phyloP scores from a whole-genome alignment of 2,329 filamentous ascomycete species.

The Sphaerulina musiva region DNA sequence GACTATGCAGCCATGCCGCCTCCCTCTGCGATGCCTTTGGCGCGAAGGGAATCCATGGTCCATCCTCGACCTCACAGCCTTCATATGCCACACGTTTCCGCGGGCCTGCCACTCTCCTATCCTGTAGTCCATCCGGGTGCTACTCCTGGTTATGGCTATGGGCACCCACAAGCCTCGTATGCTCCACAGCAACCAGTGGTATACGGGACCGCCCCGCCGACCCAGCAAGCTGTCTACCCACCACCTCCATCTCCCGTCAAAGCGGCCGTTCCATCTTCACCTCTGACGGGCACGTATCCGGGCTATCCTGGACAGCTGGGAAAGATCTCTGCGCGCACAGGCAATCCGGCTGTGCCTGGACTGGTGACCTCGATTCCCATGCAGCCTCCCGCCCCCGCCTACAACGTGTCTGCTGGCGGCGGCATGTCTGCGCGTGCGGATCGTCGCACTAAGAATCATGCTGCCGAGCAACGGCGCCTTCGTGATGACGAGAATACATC shows the following conservation, averaged over 20 bases:
- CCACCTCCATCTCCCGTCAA: constrained; percentile 21
- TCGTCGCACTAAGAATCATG: constrained; percentile 1
- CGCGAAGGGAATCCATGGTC: constrained; percentile 14
- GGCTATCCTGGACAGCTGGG: constrained; percentile 15
- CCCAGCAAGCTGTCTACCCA: constrained; percentile 18
- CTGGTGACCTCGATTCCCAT: constrained; percentile 15
- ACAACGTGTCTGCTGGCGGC: constrained; percentile 6
- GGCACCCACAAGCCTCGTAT: constrained; percentile 12
- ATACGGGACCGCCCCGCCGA: constrained; percentile 17
- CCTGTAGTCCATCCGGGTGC: constrained; percentile 18
- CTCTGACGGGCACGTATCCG: constrained; percentile 10
- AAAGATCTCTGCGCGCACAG: constrained; percentile 25
- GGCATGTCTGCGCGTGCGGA: constrained; percentile 12
- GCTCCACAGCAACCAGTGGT: constrained; percentile 10
- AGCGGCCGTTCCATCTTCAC: constrained; percentile 14
- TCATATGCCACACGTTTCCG: constrained; percentile 9
- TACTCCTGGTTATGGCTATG: constrained; percentile 27
- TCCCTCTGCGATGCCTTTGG: constrained; percentile 13
- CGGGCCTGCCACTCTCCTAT: constrained; percentile 15
- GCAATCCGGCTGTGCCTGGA: constrained; percentile 16
- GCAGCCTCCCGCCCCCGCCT: constrained; percentile 6
- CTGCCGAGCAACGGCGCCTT: neutral
- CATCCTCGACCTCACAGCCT: constrained; percentile 24
- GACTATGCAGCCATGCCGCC: constrained; percentile 20
- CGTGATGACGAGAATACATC: constrained; percentile 11